Conservation (phyloP, 495 filamentous ascomycete genomes). For the Haplographium delicatum region DNA sequence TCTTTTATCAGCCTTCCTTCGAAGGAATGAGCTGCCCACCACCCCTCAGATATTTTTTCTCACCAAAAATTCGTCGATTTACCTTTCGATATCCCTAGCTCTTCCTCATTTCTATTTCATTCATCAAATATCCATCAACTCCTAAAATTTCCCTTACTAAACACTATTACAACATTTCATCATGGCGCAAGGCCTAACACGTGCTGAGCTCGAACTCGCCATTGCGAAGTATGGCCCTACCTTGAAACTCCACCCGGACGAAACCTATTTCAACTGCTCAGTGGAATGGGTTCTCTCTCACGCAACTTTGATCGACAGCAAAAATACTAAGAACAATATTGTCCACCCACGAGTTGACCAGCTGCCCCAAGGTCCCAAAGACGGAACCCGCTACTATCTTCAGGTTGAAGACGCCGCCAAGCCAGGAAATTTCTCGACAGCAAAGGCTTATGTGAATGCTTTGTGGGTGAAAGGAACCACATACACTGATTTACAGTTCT, state of each 20-base stretch:
- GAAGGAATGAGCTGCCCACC: no score
- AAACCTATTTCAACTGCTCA: slow-evolving; percentile 12
- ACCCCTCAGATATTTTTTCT: no score
- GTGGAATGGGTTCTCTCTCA: slow-evolving; percentile 14
- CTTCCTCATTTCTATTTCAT: no score
- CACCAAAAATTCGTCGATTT: no score
- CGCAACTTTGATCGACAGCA: slow-evolving; percentile 9
- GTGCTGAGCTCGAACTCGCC: slow-evolving; percentile 12
- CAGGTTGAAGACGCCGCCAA: slow-evolving; percentile 6
- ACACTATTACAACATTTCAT: no score
- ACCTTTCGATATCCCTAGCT: no score
- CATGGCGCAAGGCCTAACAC: background rate
- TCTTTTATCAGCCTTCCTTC: no score
- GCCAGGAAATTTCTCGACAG: slow-evolving; percentile 8
- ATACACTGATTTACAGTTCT: slow-evolving; percentile 20
- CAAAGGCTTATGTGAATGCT: slow-evolving; percentile 18
- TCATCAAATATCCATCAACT: no score
- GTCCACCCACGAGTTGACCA: slow-evolving; percentile 10
- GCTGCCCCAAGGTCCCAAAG: slow-evolving; percentile 8
- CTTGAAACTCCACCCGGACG: slow-evolving; percentile 12
- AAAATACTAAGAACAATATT: background rate
- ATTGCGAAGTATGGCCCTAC: slow-evolving; percentile 15
- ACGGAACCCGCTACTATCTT: slow-evolving; percentile 12
- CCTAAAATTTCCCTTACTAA: no score
- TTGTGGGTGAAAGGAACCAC: slow-evolving; percentile 3